A percentile compares a stretch with the other conserved stretches of the same genome.
Conservation (phyloP, 1,284 basidiomycete species). For the Cutaneotrichosporon sp. region DNA sequence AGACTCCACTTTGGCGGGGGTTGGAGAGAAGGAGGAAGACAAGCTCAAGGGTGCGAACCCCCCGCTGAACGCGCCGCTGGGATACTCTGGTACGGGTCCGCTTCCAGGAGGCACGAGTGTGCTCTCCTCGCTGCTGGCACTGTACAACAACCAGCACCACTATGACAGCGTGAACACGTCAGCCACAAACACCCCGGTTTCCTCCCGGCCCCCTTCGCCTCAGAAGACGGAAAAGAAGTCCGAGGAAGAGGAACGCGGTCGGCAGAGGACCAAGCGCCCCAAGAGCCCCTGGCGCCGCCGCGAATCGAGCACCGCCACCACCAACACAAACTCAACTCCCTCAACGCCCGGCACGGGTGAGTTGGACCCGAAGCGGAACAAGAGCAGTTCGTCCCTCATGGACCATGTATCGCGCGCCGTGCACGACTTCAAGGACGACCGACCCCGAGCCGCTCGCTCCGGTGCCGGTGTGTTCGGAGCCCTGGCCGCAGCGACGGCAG, state of each 20-base stretch:
- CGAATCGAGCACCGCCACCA: background rate
- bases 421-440: constrained; percentile 25
- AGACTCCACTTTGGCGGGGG: no score
- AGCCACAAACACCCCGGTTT: background rate
- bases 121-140: constrained; percentile 41
- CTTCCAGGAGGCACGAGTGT: constrained; percentile 35
- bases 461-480: constrained; percentile 67
- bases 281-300: background rate
- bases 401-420: background rate
- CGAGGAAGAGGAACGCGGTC: background rate
- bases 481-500: constrained; percentile 66
- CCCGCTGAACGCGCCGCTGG: constrained; percentile 5
- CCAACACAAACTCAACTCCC: background rate
- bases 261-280: background rate
- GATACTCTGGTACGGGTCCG: constrained; percentile 15
- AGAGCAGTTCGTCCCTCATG: background rate
- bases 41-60: constrained; percentile 4
- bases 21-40: background rate
- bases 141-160: constrained; percentile 38
- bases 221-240: background rate
- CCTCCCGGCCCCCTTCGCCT: background rate
- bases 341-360: background rate
- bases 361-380: background rate
- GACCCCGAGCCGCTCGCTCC: constrained; percentile 55
- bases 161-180: background rate